Percentiles rank a stretch among this genome's conserved stretches.
Evolutionary conservation across 257 asterid genomes (phyloP).

Genomic region (Fraxinus quadrangulata): DNA sequence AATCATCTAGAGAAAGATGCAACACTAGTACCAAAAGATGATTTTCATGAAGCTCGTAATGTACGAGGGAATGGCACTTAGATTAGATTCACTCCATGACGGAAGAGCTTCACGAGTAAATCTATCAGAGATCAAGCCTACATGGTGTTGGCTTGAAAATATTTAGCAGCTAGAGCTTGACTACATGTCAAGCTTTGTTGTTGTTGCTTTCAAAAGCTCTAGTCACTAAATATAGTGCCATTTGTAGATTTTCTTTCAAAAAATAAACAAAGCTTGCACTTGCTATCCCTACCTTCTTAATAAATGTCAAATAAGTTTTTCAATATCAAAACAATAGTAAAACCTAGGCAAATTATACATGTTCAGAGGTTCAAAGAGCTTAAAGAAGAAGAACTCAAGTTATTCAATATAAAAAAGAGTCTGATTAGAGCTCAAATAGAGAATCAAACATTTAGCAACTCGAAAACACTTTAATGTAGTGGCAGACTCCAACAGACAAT

Average conservation of each 20-base stretch:
- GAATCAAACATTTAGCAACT: neutral
- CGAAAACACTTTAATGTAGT: neutral
- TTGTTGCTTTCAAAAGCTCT: neutral
- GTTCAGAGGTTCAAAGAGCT: neutral
- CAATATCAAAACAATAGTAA: neutral
- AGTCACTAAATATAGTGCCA: neutral
- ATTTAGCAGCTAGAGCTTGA: neutral
- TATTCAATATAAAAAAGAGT: neutral
- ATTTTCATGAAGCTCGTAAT: neutral
- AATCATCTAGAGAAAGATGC: neutral
- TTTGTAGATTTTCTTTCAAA: neutral
- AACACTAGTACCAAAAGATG: neutral
- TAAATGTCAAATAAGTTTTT: neutral
- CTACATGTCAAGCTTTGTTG: neutral
- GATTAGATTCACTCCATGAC: neutral
- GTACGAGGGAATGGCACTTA: neutral
- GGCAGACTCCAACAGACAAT: neutral
- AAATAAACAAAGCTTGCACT: neutral
- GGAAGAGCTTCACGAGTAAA: neutral
- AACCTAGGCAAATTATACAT: neutral
- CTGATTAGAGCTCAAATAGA: neutral
- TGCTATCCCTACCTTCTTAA: neutral
- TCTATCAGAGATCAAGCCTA: neutral
- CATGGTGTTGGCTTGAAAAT: neutral
- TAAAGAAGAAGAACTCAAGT: neutral